A percentile compares a stretch with the other conserved stretches of the same genome.
These are phyloP conservation scores for Fusarium sp. DNA, from an alignment of 2,329 filamentous ascomycete species.

Conservation along the genomic window DNA sequence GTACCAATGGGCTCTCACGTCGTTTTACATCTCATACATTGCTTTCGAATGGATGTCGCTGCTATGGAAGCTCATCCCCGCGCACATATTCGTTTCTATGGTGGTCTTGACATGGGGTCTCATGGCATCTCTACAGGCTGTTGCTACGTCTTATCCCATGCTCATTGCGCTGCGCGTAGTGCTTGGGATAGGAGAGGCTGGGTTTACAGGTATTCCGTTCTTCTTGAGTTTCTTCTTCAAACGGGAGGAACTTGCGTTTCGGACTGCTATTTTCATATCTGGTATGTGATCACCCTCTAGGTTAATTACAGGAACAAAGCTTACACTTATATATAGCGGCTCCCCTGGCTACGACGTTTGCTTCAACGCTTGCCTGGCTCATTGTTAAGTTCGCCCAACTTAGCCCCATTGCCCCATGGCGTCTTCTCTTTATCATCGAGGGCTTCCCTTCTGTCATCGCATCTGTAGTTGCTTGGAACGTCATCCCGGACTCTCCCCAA, in stretches of 20 bases:
- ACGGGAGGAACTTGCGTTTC: slow-evolving; percentile 82
- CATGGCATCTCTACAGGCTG: slow-evolving; percentile 80
- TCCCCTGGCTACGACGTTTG: slow-evolving; percentile 82
- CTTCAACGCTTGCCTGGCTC: slow-evolving; percentile 83
- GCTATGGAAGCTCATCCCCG: slow-evolving; percentile 72
- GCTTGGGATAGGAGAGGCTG: slow-evolving; percentile 76
- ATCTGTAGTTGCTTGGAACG: slow-evolving; percentile 79
- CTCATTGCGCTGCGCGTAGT: slow-evolving; percentile 70
- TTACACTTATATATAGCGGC: slow-evolving; percentile 76
- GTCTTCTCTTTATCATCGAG: slow-evolving; percentile 87
- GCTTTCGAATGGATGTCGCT: slow-evolving; percentile 76
- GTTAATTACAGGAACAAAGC: slow-evolving; percentile 8
- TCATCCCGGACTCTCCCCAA: slow-evolving; percentile 83
- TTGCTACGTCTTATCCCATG: slow-evolving; percentile 74
- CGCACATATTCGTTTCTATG: slow-evolving; percentile 71
- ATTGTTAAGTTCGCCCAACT: slow-evolving; percentile 78
- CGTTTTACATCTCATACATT: slow-evolving; percentile 76
- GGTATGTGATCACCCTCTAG: slow-evolving; percentile 58
- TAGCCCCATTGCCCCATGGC: slow-evolving; percentile 84
- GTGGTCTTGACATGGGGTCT: slow-evolving; percentile 86
- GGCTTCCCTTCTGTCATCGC: slow-evolving; percentile 87
- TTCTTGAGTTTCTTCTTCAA: slow-evolving; percentile 77
- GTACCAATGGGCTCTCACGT: slow-evolving; percentile 74
- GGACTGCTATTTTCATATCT: slow-evolving; percentile 89
- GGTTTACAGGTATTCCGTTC: slow-evolving; percentile 75